Percentiles rank a stretch among this genome's conserved stretches.
Conservation (phyloP, 2,329 filamentous ascomycete species). For the Pyricularia pennisetigena region DNA sequence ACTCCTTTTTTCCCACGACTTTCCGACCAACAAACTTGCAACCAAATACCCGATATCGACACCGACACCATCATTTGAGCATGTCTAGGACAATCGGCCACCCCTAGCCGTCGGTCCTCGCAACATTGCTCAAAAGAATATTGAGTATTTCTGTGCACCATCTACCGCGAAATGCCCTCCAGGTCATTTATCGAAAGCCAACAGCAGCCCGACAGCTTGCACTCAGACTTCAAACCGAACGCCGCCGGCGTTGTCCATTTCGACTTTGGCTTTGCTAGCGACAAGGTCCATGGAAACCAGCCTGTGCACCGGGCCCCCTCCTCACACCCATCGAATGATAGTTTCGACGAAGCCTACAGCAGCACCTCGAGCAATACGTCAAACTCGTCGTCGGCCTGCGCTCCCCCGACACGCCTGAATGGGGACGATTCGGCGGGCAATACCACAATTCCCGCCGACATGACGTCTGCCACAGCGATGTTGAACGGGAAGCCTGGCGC, state of each 20-base stretch:
- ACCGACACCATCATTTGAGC: conserved; percentile 2
- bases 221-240: conserved; percentile 26
- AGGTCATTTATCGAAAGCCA: background rate
- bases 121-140: conserved; percentile 1
- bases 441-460: conserved; percentile 20
- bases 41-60: background rate
- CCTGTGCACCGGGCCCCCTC: conserved; percentile 9
- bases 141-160: conserved; percentile 1
- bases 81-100: conserved; percentile 5
- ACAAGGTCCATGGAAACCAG: conserved; percentile 21
- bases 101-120: background rate
- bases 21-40: background rate
- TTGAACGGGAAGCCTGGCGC: conserved; percentile 38
- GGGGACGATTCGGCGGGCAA: conserved; percentile 24
- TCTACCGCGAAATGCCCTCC: background rate
- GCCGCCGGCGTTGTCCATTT: conserved; percentile 31
- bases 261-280: conserved; percentile 23
- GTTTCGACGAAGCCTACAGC: conserved; percentile 42
- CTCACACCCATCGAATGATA: conserved; percentile 35
- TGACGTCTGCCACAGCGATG: conserved; percentile 42
- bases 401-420: conserved; percentile 20
- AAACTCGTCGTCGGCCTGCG: background rate
- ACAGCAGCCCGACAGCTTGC: conserved; percentile 23
- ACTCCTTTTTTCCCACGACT: background rate
- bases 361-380: conserved; percentile 37